Conservation (phyloP, 2,329 filamentous ascomycete species). For the Setomelanomma holmii region DNA sequence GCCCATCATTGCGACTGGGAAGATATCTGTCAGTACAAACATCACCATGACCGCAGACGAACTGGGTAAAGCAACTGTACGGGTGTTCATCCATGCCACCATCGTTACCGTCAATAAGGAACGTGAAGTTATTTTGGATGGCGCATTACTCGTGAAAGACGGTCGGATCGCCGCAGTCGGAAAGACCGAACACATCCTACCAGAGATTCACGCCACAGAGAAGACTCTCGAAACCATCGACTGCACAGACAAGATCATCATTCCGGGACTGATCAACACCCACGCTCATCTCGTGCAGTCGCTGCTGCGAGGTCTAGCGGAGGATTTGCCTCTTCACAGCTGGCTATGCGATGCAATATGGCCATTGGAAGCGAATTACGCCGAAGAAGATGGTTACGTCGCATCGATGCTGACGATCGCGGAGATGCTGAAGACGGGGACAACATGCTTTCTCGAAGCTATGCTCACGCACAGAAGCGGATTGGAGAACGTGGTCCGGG, state of each 20-base stretch:
- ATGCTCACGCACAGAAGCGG: conserved; percentile 46
- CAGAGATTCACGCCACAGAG: background rate
- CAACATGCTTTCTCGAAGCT: conserved; percentile 49
- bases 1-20: no score
- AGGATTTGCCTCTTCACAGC: conserved; percentile 29
- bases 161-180: conserved; percentile 54
- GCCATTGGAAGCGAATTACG: conserved; percentile 47
- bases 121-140: conserved; percentile 57
- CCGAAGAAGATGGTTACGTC: conserved; percentile 42
- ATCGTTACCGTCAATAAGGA: conserved; percentile 60
- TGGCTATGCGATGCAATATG: conserved; percentile 47
- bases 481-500: conserved; percentile 32
- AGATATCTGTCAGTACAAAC: no score
- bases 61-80: background rate
- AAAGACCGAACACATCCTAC: conserved; percentile 44
- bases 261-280: conserved; percentile 48
- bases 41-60: background rate
- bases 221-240: conserved; percentile 25
- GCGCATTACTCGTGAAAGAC: conserved; percentile 53
- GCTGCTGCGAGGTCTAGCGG: conserved; percentile 40
- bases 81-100: conserved; percentile 58
- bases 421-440: conserved; percentile 49
- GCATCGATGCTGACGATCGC: conserved; percentile 44
- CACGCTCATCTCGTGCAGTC: conserved; percentile 49
- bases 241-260: conserved; percentile 40